phyloP scores from a whole-genome alignment of 179 eudicot genomes.

The Gypsophila paniculata region DNA sequence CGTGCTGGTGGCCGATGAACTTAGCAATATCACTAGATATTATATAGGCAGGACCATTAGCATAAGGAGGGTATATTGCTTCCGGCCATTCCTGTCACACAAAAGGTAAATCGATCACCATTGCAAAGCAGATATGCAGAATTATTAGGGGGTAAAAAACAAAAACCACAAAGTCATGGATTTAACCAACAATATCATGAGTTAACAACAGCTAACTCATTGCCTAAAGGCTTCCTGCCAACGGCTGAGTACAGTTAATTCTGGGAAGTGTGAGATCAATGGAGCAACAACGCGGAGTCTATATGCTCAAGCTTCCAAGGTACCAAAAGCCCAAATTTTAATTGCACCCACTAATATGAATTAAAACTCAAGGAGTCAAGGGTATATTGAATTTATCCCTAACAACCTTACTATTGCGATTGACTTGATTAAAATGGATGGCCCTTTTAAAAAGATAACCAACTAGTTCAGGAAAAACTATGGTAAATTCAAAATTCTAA shows the following conservation, averaged over 20 bases:
- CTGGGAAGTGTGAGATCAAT: conserved; percentile 1
- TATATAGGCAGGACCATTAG: conserved; percentile 92
- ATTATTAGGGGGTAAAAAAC: too few species aligned
- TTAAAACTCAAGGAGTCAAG: neutral
- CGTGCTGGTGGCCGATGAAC: conserved; percentile 57
- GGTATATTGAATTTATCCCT: neutral
- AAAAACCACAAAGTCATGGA: too few species aligned
- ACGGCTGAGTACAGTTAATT: neutral
- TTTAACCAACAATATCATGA: neutral
- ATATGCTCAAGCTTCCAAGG: neutral
- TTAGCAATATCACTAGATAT: conserved; percentile 69
- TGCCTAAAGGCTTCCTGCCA: neutral
- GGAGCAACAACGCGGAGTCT: neutral
- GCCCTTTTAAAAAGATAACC: neutral
- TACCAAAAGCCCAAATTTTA: neutral
- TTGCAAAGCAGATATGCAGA: neutral
- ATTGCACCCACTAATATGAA: neutral
- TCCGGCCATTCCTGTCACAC: conserved; percentile 90
- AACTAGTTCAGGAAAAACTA: neutral
- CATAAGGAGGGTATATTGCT: conserved; percentile 88
- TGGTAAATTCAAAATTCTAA: neutral
- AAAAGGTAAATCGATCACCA: conserved; percentile 10
- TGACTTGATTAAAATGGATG: neutral
- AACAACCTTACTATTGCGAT: neutral
- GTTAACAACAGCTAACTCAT: too few species aligned